A percentile compares a stretch with the other conserved stretches of the same genome.
These are phyloP conservation scores for Panellus pusillus DNA, from an alignment of 768 basidiomycete genomes.

Conservation along the genomic window DNA sequence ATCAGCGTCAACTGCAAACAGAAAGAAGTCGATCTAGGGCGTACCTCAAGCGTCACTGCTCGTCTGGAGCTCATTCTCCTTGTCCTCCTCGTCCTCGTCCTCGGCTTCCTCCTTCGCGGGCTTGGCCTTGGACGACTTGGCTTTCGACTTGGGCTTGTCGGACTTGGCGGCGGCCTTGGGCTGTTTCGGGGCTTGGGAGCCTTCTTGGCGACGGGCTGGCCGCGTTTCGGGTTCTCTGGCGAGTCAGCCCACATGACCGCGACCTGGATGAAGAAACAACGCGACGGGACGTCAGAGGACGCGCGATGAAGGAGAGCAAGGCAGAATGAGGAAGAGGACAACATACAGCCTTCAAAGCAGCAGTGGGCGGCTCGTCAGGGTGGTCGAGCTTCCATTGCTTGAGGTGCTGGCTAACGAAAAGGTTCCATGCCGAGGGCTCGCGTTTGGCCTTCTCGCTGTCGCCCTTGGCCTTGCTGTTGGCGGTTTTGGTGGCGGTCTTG, in stretches of 20 bases:
- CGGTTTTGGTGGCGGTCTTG: too few species aligned
- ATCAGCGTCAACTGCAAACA: too few species aligned
- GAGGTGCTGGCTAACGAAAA: background rate
- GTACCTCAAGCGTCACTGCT: slow-evolving; percentile 1
- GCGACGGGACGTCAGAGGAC: background rate
- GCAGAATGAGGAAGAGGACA: background rate
- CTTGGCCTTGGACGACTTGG: background rate
- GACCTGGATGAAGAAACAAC: background rate
- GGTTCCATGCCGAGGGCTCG: slow-evolving; percentile 6
- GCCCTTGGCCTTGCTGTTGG: background rate
- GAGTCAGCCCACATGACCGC: slow-evolving; percentile 4
- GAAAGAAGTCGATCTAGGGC: background rate
- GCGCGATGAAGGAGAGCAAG: too few species aligned
- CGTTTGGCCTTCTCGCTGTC: slow-evolving; percentile 7
- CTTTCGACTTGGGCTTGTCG: background rate
- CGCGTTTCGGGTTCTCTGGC: slow-evolving; percentile 9
- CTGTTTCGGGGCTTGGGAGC: background rate
- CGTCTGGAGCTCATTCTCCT: slow-evolving; percentile 1
- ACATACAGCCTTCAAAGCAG: slow-evolving; percentile 4
- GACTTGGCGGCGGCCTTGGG: background rate
- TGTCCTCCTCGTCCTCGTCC: background rate
- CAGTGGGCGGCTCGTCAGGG: background rate
- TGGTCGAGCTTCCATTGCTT: background rate
- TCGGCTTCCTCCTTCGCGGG: background rate
- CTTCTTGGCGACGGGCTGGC: background rate